phyloP scores from a whole-genome alignment of 2,329 filamentous ascomycete species.

The Thermoascus crustaceus region DNA sequence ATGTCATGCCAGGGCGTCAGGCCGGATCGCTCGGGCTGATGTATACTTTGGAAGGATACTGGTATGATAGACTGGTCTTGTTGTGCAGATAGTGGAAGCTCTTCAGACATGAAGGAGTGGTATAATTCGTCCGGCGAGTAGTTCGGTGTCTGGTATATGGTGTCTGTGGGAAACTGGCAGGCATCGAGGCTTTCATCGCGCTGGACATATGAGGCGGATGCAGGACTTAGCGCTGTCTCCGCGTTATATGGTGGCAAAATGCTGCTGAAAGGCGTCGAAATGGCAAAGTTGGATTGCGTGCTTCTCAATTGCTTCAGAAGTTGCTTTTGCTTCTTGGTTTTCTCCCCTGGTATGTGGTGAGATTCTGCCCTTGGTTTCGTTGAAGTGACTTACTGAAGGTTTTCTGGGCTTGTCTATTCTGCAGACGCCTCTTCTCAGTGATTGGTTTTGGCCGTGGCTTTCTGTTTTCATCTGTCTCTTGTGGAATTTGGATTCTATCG shows the following conservation, averaged over 20 bases:
- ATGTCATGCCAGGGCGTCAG: too few species aligned
- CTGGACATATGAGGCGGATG: neutral
- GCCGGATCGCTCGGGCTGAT: too few species aligned
- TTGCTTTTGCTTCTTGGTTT: neutral
- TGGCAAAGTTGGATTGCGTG: neutral
- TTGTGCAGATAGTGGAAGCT: neutral
- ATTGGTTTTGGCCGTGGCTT: constrained; percentile 2
- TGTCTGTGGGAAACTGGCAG: neutral
- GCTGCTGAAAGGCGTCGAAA: neutral
- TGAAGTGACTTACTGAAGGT: neutral
- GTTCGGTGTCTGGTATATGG: neutral
- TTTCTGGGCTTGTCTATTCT: constrained; percentile 12
- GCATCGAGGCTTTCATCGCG: neutral
- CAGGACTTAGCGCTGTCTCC: neutral
- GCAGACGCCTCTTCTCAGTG: constrained; percentile 12
- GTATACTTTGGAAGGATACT: too few species aligned
- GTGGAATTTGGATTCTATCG: too few species aligned
- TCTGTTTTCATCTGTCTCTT: too few species aligned
- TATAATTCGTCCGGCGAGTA: neutral
- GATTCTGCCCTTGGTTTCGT: neutral
- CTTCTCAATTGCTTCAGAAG: neutral
- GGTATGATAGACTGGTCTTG: neutral
- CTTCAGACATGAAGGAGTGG: neutral
- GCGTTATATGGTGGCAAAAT: neutral
- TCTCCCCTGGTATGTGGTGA: neutral